Conservation (phyloP, 176 grass and related monocot genomes). For the Calamus simplicifolius region DNA sequence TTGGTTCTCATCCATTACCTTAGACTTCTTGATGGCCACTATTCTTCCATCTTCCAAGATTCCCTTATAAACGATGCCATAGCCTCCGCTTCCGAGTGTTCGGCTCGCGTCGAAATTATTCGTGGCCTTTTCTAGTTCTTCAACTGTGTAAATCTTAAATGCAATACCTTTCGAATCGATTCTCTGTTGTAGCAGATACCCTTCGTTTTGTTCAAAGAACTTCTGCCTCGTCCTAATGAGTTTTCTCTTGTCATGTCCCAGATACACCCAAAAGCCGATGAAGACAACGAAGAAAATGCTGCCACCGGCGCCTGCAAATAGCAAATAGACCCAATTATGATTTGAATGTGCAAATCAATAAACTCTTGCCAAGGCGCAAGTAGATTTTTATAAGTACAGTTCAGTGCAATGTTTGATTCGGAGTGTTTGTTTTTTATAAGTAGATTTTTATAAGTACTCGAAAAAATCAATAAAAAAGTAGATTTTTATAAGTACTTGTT, state of each 20-base stretch:
- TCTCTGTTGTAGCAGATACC: constrained; percentile 22
- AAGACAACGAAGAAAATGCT: constrained; percentile 8
- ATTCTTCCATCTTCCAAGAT: background rate
- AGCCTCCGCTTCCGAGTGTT: constrained; percentile 4
- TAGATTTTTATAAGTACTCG: too few relatives aligned
- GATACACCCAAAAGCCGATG: too few relatives aligned
- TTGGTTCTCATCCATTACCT: constrained; percentile 4
- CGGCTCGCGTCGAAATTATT: constrained; percentile 11
- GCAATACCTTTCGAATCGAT: constrained; percentile 3
- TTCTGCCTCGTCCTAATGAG: constrained; percentile 10
- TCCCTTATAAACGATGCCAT: too few relatives aligned
- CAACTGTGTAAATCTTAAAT: constrained; percentile 19
- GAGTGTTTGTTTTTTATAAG: too few relatives aligned
- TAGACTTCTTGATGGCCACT: constrained; percentile 30
- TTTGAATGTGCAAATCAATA: too few relatives aligned
- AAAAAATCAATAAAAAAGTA: too few relatives aligned
- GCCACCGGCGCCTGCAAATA: too few relatives aligned
- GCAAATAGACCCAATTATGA: too few relatives aligned
- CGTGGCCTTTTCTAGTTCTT: constrained; percentile 19
- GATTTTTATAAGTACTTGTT: too few relatives aligned
- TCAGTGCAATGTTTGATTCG: too few relatives aligned
- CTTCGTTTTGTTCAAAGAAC: constrained; percentile 35
- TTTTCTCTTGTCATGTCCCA: constrained; percentile 10
- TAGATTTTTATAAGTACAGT: too few relatives aligned
- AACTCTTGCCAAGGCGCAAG: too few relatives aligned